These are phyloP conservation scores for Talaromyces stipitatus DNA, from an alignment of 495 filamentous ascomycete genomes.

Conservation along the genomic window DNA sequence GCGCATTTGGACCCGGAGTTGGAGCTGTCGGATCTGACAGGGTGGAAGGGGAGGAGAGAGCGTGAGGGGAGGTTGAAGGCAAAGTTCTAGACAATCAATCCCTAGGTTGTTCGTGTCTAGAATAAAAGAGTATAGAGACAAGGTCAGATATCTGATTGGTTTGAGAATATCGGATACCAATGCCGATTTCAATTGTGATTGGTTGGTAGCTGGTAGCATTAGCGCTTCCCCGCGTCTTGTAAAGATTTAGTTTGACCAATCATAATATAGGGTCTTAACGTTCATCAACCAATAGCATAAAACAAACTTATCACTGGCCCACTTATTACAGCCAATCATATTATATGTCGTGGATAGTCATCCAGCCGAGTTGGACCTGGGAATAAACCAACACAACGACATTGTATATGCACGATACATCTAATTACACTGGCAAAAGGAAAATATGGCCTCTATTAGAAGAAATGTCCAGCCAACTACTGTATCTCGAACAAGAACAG, in stretches of 20 bases:
- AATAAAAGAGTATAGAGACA: neutral
- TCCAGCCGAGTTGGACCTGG: neutral
- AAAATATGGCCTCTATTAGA: neutral
- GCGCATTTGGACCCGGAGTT: slow-evolving; percentile 18
- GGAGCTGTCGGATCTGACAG: slow-evolving; percentile 14
- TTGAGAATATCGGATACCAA: too few species aligned
- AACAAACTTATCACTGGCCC: neutral
- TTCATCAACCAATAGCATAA: neutral
- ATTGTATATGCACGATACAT: neutral
- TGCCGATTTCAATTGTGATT: neutral
- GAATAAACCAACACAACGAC: neutral
- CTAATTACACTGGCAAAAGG: neutral
- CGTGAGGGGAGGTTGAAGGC: slow-evolving; percentile 10
- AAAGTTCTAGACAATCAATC: neutral
- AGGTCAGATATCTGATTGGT: too few species aligned
- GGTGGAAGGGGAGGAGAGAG: slow-evolving; percentile 13
- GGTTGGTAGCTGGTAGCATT: too few species aligned
- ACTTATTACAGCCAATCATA: neutral
- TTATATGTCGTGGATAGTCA: neutral
- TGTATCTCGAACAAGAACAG: slow-evolving; percentile 6
- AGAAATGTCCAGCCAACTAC: neutral
- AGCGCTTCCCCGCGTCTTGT: neutral
- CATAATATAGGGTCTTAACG: neutral
- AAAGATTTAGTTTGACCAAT: neutral
- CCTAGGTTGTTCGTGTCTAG: neutral